phyloP scores from a whole-genome alignment of 495 filamentous ascomycete species.

The Penicillium lagena region DNA sequence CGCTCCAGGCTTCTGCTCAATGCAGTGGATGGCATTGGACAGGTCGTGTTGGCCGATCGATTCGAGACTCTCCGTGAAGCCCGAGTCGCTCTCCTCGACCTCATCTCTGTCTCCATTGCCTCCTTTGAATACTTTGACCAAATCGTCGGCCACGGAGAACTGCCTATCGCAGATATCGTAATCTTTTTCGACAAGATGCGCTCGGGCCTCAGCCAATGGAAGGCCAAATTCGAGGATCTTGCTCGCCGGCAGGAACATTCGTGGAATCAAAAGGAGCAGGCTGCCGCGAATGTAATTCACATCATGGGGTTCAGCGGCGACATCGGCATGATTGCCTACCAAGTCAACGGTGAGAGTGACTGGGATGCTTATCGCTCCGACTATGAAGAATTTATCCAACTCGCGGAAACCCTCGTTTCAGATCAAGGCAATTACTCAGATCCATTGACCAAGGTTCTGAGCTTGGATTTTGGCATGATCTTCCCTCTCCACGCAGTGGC shows the following conservation, averaged over 20 bases:
- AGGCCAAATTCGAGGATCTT: conserved; percentile 11
- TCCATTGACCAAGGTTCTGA: conserved; percentile 2
- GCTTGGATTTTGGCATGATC: conserved; percentile 10
- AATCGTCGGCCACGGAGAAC: background rate
- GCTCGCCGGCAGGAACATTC: background rate
- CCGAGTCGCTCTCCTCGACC: conserved; percentile 9
- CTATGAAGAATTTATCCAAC: conserved; percentile 5
- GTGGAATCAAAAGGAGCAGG: conserved; percentile 6
- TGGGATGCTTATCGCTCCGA: conserved; percentile 6
- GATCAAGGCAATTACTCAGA: conserved; percentile 4
- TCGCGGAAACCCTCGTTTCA: conserved; percentile 2
- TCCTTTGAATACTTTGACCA: background rate
- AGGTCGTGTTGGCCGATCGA: background rate
- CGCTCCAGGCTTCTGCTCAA: conserved; percentile 7
- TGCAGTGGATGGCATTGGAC: conserved; percentile 1
- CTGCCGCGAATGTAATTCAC: conserved; percentile 5
- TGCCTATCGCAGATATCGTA: background rate
- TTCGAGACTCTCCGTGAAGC: conserved; percentile 11
- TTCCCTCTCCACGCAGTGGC: conserved; percentile 12
- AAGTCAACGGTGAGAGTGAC: conserved; percentile 3
- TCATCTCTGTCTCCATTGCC: conserved; percentile 5
- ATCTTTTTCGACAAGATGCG: background rate
- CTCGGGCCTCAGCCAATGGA: conserved; percentile 4
- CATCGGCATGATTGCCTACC: conserved; percentile 4
- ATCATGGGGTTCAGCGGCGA: conserved; percentile 3